These are phyloP conservation scores for Atkinsonella texensis DNA, from an alignment of 2,329 filamentous ascomycete species.

Conservation along the genomic window DNA sequence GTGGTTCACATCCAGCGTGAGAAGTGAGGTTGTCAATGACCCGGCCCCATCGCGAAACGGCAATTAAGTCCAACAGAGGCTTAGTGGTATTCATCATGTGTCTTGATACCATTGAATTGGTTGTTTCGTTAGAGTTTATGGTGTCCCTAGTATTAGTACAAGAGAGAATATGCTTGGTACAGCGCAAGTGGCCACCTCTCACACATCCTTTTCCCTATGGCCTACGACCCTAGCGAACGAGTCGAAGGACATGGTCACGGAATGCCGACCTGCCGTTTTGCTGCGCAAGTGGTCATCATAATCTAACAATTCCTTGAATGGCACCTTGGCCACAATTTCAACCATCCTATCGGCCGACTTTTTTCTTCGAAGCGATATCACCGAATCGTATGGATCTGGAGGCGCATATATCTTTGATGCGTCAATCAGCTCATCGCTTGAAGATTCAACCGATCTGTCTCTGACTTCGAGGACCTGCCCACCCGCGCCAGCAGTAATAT, in stretches of 20 bases:
- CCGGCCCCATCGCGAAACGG: no score
- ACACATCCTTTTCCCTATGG: slow-evolving; percentile 38
- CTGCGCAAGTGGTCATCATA: slow-evolving; percentile 83
- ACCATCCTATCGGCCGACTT: slow-evolving; percentile 37
- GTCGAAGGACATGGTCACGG: slow-evolving; percentile 46
- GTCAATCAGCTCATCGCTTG: slow-evolving; percentile 43
- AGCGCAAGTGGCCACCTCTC: slow-evolving; percentile 5
- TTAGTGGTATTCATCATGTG: no score
- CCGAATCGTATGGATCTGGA: slow-evolving; percentile 63
- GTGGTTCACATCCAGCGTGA: no score
- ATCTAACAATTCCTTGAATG: slow-evolving; percentile 91
- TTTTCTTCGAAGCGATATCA: slow-evolving; percentile 43
- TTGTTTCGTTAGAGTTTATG: no score
- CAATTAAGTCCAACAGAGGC: no score
- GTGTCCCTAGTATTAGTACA: not conserved
- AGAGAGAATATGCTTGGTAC: not conserved
- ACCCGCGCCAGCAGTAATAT: slow-evolving; percentile 60
- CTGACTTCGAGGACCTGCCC: slow-evolving; percentile 65
- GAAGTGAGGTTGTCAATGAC: no score
- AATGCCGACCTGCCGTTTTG: slow-evolving; percentile 70
- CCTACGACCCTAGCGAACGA: slow-evolving; percentile 45
- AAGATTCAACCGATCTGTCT: slow-evolving; percentile 29
- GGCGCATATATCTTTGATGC: slow-evolving; percentile 71
- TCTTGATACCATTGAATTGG: no score
- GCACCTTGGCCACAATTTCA: slow-evolving; percentile 74